Evolutionary conservation across 495 filamentous ascomycete species (phyloP).

Genomic region (Neurospora pannonica): DNA sequence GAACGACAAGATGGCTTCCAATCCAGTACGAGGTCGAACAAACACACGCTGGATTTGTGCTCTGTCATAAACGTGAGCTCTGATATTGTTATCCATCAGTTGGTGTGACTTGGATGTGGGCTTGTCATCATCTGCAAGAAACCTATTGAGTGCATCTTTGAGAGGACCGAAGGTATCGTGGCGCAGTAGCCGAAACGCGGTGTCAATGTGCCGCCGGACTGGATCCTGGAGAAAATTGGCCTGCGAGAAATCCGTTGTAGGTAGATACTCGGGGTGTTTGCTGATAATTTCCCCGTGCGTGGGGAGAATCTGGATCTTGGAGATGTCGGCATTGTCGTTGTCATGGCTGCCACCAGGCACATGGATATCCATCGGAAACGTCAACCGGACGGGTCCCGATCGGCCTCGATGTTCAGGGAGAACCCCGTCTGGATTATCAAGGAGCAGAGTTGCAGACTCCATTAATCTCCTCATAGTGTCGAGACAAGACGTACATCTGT

Average conservation of each 20-base stretch:
- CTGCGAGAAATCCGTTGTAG: conserved; percentile 37
- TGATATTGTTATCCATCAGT: conserved; percentile 10
- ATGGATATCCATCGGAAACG: conserved; percentile 38
- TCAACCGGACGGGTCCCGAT: not conserved
- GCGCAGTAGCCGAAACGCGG: conserved; percentile 59
- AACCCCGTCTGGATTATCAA: not conserved
- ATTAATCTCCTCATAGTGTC: not conserved
- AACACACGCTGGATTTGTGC: conserved; percentile 23
- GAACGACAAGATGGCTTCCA: conserved; percentile 43
- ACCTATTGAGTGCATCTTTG: conserved; percentile 41
- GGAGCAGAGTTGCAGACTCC: not conserved
- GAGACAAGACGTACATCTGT: not conserved
- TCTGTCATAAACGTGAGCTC: conserved; percentile 30
- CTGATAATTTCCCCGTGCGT: conserved; percentile 51
- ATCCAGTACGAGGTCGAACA: conserved; percentile 38
- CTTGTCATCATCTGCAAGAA: conserved; percentile 20
- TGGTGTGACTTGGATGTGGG: not conserved
- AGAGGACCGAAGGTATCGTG: conserved; percentile 58
- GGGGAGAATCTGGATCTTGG: conserved; percentile 53
- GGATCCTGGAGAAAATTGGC: conserved; percentile 42
- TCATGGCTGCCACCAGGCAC: conserved; percentile 48
- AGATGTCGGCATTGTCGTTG: conserved; percentile 53
- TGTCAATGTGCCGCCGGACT: conserved; percentile 53
- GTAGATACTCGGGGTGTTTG: conserved; percentile 48
- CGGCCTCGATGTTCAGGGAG: not conserved